Conservation (phyloP, 257 asterid genomes). For the Solanum pennellii region DNA sequence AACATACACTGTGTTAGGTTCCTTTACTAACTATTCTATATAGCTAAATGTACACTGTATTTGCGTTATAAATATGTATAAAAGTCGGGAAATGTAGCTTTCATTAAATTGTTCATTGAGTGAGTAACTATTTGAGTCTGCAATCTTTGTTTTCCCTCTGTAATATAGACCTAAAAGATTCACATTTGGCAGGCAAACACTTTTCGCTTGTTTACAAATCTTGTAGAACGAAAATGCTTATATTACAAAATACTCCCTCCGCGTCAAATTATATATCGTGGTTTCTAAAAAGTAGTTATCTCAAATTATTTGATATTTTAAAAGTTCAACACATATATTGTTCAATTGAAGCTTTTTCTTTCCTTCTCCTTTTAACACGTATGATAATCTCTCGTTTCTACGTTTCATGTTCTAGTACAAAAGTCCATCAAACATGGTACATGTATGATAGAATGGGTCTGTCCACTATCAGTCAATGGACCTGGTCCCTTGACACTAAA, state of each 20-base stretch:
- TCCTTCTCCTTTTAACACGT: background rate
- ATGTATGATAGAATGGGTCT: background rate
- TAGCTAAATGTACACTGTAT: background rate
- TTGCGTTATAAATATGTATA: background rate
- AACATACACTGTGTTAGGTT: background rate
- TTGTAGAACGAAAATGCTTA: background rate
- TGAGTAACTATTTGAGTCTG: background rate
- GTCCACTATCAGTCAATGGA: too few species aligned
- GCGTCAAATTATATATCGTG: too few species aligned
- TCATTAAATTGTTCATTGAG: too few species aligned
- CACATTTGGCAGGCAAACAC: background rate
- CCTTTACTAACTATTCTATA: background rate
- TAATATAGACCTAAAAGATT: background rate
- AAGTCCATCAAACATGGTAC: background rate
- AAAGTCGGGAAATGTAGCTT: background rate
- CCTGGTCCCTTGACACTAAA: too few species aligned
- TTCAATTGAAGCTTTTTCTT: too few species aligned
- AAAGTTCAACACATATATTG: too few species aligned
- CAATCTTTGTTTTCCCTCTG: conserved; percentile 11
- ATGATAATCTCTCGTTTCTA: background rate
- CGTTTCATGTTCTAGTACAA: background rate
- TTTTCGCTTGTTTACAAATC: background rate
- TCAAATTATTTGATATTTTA: too few species aligned
- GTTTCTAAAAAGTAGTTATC: too few species aligned
- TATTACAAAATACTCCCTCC: too few species aligned